These are phyloP conservation scores for Candida silvicultrix DNA, from an alignment of 805 yeast genomes.

Conservation along the genomic window DNA sequence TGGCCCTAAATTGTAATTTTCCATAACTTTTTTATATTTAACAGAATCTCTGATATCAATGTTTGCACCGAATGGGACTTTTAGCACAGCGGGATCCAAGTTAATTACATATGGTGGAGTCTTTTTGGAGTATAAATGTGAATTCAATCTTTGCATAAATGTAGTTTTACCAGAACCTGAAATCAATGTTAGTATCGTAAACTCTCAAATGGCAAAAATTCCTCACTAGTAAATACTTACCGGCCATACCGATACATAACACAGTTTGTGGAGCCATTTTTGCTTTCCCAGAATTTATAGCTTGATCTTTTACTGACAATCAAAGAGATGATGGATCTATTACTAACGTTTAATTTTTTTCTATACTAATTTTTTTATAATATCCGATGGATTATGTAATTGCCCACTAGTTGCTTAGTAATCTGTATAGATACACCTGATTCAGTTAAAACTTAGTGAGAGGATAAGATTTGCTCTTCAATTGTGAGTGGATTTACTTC, in stretches of 20 bases:
- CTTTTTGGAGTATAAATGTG: constrained; percentile 72
- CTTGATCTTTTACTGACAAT: too few relatives aligned
- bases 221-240: constrained; percentile 21
- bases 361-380: not conserved
- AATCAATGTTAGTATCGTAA: not conserved
- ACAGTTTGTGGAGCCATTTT: constrained; percentile 34
- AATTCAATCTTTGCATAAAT: constrained; percentile 89
- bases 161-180: constrained; percentile 87
- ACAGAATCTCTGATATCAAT: constrained; percentile 96
- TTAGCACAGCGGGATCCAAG: constrained; percentile 92
- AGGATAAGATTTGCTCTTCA: too few relatives aligned
- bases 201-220: too few relatives aligned
- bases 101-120: constrained; percentile 87
- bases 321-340: too few relatives aligned
- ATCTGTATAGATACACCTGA: too few relatives aligned
- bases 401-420: not conserved
- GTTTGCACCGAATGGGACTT: constrained; percentile 90
- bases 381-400: not conserved
- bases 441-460: too few relatives aligned
- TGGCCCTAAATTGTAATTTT: constrained; percentile 90
- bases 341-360: not conserved
- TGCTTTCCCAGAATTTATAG: too few relatives aligned
- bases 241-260: constrained; percentile 62
- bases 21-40: constrained; percentile 94
- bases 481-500: too few relatives aligned